These are phyloP conservation scores for Phytophthora hibernalis DNA, from an alignment of 352 stramenopile genomes.

Conservation along the genomic window DNA sequence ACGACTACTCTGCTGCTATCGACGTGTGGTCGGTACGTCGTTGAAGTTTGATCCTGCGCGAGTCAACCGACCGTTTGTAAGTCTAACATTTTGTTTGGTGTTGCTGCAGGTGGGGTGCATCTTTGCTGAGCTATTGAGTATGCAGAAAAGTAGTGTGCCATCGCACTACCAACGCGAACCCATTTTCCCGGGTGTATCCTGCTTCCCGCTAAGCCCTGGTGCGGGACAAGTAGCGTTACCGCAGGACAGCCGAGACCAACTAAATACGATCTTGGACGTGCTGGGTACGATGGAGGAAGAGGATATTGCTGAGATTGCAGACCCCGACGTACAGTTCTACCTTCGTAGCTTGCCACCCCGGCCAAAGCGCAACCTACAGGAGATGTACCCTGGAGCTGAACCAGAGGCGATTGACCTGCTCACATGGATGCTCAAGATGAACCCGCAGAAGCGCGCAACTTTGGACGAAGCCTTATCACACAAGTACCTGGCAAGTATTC, in stretches of 20 bases:
- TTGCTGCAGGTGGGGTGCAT: slow-evolving; percentile 92
- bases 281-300: slow-evolving; percentile 88
- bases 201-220: slow-evolving; percentile 83
- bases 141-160: slow-evolving; percentile 96
- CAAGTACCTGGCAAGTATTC: slow-evolving; percentile 88
- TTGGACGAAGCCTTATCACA: slow-evolving; percentile 84
- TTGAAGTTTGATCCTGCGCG: not conserved
- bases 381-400: slow-evolving; percentile 87
- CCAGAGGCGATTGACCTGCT: slow-evolving; percentile 83
- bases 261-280: slow-evolving; percentile 90
- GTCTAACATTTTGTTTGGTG: slow-evolving; percentile 14
- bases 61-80: slow-evolving; percentile 3
- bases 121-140: slow-evolving; percentile 95
- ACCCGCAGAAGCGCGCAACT: slow-evolving; percentile 79
- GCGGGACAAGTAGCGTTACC: slow-evolving; percentile 77
- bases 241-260: slow-evolving; percentile 85
- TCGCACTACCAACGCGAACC: slow-evolving; percentile 95
- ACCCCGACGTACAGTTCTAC: slow-evolving; percentile 86
- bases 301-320: slow-evolving; percentile 86
- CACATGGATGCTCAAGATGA: slow-evolving; percentile 89
- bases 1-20: slow-evolving; percentile 89
- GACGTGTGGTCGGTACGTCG: slow-evolving; percentile 89
- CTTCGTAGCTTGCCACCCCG: slow-evolving; percentile 76
- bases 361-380: slow-evolving; percentile 73
- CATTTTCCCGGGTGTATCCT: slow-evolving; percentile 95